Base-by-base conservation (phyloP, 2,329 filamentous ascomycete genomes). In the Lasiodiplodia citricola region DNA sequence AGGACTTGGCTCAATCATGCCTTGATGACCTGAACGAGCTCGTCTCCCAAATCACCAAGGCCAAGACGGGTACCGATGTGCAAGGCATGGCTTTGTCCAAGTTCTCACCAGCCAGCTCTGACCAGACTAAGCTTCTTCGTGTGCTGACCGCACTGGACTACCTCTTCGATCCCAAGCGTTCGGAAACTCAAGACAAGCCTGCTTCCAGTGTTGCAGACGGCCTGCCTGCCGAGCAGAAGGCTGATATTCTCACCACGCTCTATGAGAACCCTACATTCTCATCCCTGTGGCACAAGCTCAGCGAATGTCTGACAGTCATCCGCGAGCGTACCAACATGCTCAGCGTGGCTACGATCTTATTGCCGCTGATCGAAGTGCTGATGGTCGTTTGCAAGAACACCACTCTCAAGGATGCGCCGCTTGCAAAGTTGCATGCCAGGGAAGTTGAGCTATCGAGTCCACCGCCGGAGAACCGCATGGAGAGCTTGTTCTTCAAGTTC, bases 311-410 rank as follows among this genome's bases (percentile, higher is more conserved):
- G 67, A 90, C 88, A 68, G 91, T 93, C 10, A 97, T 99, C 73
- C 92, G 93, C 64, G 89, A 96, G 79, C 92, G 94, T 68, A 94
- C 97, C 78, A 96, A 93, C 77, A 96, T 98, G 90, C 89, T 98
- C 76, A 97, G 97, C 75, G 94, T 99, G 68, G 96, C 96, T 37
- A 98, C 95, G 0, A 98, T 98, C 71, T 86, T 99, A 31, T 85
- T 98, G 44, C 96, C 96, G 37, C 84, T 99, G 37, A 97, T 99
- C 70, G 96, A 99, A 80, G 93, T 94, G 6, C 85, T 99, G 70
- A 99, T 99, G 96, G 96, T 99, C 66, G 94, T 99, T 35, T 99
- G 96, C 87, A 99, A 98, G 85, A 98, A 98, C 80, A 97, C 94
- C 10, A 92, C 93, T 1, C 84, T 94, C 66, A 91, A 90, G 75